Percentiles rank a stretch among this genome's conserved stretches.
Conservation (phyloP, 108 stramenopile genomes). For the Stephanodiscus minutulus region DNA sequence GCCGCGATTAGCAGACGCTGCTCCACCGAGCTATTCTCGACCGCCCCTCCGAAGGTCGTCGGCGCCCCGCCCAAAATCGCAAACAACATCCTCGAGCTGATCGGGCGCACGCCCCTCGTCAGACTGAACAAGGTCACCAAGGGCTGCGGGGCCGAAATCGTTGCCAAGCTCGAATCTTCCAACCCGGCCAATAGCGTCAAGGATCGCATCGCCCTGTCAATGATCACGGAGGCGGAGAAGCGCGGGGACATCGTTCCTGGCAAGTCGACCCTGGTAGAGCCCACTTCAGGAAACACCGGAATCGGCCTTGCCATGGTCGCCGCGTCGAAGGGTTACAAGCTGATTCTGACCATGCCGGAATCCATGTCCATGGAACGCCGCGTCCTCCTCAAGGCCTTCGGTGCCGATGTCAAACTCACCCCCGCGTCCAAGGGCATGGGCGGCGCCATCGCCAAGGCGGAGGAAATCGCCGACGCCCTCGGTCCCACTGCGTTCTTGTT, state of each 20-base stretch:
- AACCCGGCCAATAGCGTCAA: constrained; percentile 91
- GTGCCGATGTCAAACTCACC: constrained; percentile 78
- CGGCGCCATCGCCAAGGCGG: constrained; percentile 77
- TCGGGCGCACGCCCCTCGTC: constrained; percentile 86
- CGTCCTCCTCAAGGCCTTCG: constrained; percentile 80
- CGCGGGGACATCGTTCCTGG: constrained; percentile 83
- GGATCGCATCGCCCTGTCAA: constrained; percentile 83
- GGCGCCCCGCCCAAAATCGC: constrained; percentile 75
- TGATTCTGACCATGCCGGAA: constrained; percentile 90
- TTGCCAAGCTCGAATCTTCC: constrained; percentile 84
- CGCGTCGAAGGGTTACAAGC: constrained; percentile 83
- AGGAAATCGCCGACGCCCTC: constrained; percentile 58
- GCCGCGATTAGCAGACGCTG: neutral
- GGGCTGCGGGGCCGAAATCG: constrained; percentile 77
- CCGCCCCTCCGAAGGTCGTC: neutral
- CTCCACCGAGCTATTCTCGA: constrained; percentile 6
- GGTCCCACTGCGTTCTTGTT: constrained; percentile 67
- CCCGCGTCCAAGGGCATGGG: constrained; percentile 86
- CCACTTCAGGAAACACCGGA: constrained; percentile 91
- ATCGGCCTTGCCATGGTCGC: constrained; percentile 92
- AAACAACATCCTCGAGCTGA: constrained; percentile 77
- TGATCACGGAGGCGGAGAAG: constrained; percentile 87
- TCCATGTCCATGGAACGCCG: constrained; percentile 90
- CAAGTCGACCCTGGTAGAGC: constrained; percentile 79
- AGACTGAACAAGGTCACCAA: constrained; percentile 66